Percentiles rank a stretch among this genome's conserved stretches.
phyloP scores from a whole-genome alignment of 108 stramenopile genomes.

The Skeletonema tropicum region DNA sequence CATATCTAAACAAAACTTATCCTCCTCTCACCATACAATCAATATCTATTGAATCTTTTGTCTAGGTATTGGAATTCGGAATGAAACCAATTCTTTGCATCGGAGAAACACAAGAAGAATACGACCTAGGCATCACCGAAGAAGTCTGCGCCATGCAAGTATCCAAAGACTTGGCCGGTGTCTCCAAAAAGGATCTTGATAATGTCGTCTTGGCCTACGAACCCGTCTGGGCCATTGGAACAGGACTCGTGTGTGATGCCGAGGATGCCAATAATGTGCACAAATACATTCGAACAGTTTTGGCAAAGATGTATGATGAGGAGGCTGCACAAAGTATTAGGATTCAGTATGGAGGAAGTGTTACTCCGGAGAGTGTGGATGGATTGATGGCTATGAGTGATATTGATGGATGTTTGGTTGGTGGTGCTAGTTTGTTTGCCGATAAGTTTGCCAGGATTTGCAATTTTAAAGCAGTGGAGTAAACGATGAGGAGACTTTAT shows the following conservation, averaged over 20 bases:
- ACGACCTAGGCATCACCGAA: slow-evolving; percentile 51
- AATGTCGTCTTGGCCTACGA: slow-evolving; percentile 90
- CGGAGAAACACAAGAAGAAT: slow-evolving; percentile 75
- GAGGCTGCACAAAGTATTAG: slow-evolving; percentile 53
- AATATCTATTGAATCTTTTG: background rate
- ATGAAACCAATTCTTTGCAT: slow-evolving; percentile 76
- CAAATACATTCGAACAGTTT: slow-evolving; percentile 40
- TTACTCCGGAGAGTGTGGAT: slow-evolving; percentile 72
- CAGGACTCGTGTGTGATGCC: slow-evolving; percentile 46
- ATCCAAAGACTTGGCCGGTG: slow-evolving; percentile 67
- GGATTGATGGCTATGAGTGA: slow-evolving; percentile 80
- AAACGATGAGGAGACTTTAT: background rate
- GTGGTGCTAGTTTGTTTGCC: slow-evolving; percentile 78
- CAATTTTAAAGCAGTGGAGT: background rate
- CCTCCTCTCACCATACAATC: background rate
- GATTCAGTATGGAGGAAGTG: slow-evolving; percentile 84
- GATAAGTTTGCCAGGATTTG: slow-evolving; percentile 81
- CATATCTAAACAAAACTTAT: background rate
- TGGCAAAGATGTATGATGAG: slow-evolving; percentile 56
- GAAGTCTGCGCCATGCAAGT: slow-evolving; percentile 64
- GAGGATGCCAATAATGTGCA: slow-evolving; percentile 48
- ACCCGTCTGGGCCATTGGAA: slow-evolving; percentile 98
- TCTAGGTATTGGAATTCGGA: slow-evolving; percentile 37
- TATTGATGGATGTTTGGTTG: slow-evolving; percentile 82
- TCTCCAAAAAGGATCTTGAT: slow-evolving; percentile 50